Conservation (phyloP, 495 filamentous ascomycete species). For the Penicillium parvum region DNA sequence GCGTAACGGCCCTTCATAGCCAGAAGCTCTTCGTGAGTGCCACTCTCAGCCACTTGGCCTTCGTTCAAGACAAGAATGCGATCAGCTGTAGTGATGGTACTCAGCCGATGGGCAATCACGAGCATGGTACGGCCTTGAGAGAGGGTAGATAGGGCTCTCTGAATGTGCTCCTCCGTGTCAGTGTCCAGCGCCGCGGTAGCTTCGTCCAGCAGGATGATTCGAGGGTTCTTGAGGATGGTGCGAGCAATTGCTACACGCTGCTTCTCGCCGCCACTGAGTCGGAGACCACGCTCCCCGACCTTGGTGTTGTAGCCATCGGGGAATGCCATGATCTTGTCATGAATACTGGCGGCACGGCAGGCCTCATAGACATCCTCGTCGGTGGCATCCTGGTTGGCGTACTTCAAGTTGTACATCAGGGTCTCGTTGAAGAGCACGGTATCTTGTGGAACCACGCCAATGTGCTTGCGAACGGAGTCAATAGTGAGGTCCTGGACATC, state of each 20-base stretch:
- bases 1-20: slow-evolving; percentile 74
- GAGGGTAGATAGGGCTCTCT: slow-evolving; percentile 74
- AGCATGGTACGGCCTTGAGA: slow-evolving; percentile 80
- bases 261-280: slow-evolving; percentile 92
- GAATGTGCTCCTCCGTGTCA: slow-evolving; percentile 94
- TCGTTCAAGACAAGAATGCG: slow-evolving; percentile 91
- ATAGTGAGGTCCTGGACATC: slow-evolving; percentile 85
- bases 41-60: slow-evolving; percentile 77
- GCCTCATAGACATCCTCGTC: slow-evolving; percentile 88
- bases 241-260: slow-evolving; percentile 96
- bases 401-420: slow-evolving; percentile 94
- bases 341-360: slow-evolving; percentile 87
- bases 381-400: slow-evolving; percentile 80
- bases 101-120: slow-evolving; percentile 82
- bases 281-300: slow-evolving; percentile 90
- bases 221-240: slow-evolving; percentile 92
- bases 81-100: slow-evolving; percentile 90
- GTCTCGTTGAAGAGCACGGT: slow-evolving; percentile 96
- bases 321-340: slow-evolving; percentile 91
- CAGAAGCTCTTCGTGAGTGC: slow-evolving; percentile 82
- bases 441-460: slow-evolving; percentile 96
- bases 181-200: slow-evolving; percentile 94
- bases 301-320: slow-evolving; percentile 89
- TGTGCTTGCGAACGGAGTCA: slow-evolving; percentile 82
- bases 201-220: slow-evolving; percentile 94